These are phyloP conservation scores for Fonsecaea monophora DNA, from an alignment of 2,329 filamentous ascomycete genomes.

Conservation along the genomic window DNA sequence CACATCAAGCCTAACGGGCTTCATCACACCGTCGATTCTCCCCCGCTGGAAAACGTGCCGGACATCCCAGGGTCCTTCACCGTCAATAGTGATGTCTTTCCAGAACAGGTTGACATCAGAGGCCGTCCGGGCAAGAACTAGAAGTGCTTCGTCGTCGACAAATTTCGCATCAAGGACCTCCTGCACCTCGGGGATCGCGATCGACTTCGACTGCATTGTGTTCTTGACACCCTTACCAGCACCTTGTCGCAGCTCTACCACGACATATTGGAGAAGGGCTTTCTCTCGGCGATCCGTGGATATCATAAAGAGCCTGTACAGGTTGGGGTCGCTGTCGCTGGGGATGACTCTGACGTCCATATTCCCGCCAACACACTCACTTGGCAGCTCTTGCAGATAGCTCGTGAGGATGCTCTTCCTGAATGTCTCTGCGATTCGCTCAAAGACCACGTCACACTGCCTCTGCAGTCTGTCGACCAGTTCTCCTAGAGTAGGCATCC, in stretches of 20 bases:
- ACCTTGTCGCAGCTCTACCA: constrained; percentile 21
- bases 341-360: constrained; percentile 31
- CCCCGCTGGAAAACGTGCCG: constrained; percentile 56
- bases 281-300: constrained; percentile 12
- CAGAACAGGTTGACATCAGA: constrained; percentile 29
- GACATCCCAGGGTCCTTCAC: constrained; percentile 42
- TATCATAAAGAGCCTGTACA: constrained; percentile 24
- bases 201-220: neutral
- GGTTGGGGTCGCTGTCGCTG: constrained; percentile 22
- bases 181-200: constrained; percentile 42
- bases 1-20: constrained; percentile 58
- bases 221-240: constrained; percentile 22
- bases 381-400: constrained; percentile 29
- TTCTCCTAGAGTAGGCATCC: constrained; percentile 68
- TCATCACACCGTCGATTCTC: constrained; percentile 50
- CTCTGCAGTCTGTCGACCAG: constrained; percentile 65
- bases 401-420: constrained; percentile 69
- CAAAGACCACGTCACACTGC: constrained; percentile 68
- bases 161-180: constrained; percentile 71
- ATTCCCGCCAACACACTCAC: constrained; percentile 8
- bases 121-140: constrained; percentile 62
- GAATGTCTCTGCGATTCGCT: constrained; percentile 72
- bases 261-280: constrained; percentile 15
- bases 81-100: constrained; percentile 16
- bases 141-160: constrained; percentile 65